Evolutionary conservation across 495 filamentous ascomycete genomes (phyloP).

Genomic region (Lasiosphaeria ovina): DNA sequence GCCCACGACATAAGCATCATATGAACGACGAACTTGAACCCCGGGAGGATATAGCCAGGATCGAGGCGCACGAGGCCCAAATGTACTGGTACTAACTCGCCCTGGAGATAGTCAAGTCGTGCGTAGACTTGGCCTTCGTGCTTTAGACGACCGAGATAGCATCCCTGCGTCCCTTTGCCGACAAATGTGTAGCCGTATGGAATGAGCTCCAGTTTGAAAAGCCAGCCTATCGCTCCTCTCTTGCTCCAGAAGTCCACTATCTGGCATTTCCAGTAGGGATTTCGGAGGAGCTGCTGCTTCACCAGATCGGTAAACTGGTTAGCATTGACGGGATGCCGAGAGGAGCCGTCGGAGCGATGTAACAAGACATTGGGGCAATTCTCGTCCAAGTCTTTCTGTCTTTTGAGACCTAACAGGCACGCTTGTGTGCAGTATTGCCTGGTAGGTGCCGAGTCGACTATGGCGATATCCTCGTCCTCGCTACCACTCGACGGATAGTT

Average conservation of each 20-base stretch:
- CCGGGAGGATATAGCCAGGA: not conserved
- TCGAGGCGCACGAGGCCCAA: not conserved
- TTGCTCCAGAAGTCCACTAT: not conserved
- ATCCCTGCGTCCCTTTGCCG: not conserved
- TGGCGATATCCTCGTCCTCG: not conserved
- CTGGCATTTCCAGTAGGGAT: not conserved
- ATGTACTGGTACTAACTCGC: not conserved
- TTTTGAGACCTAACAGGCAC: constrained; percentile 1
- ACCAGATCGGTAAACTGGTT: constrained; percentile 1
- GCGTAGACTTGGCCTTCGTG: not conserved
- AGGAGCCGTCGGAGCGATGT: constrained; percentile 1
- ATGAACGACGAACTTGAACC: not conserved
- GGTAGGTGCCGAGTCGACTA: not conserved
- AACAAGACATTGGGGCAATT: not conserved
- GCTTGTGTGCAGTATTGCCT: constrained; percentile 6
- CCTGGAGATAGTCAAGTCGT: not conserved
- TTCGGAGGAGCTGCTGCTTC: not conserved
- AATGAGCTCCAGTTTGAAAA: not conserved
- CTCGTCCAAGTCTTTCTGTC: not conserved
- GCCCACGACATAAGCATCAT: constrained; percentile 5
- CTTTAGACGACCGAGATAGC: not conserved
- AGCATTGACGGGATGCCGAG: constrained; percentile 3
- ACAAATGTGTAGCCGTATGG: not conserved
- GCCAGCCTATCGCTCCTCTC: not conserved
- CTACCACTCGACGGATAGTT: constrained; percentile 1